These are phyloP conservation scores for Saitozyma sp. DNA, from an alignment of 768 basidiomycete genomes.

Conservation along the genomic window DNA sequence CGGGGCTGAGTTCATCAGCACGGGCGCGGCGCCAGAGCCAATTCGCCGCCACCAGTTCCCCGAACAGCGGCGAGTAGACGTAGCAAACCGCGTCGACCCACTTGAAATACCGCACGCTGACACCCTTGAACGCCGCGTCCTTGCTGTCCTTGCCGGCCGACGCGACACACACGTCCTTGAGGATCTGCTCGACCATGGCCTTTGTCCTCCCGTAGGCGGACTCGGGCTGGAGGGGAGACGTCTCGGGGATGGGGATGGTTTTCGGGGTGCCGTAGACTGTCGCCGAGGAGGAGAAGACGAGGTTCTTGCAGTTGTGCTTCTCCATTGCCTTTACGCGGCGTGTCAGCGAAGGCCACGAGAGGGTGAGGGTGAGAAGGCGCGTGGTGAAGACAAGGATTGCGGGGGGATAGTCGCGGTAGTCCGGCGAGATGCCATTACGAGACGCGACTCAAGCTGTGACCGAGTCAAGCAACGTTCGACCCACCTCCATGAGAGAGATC, in stretches of 20 bases:
- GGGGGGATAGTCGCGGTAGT: too few relatives aligned
- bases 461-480: conserved; percentile 14
- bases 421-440: too few relatives aligned
- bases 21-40: too few relatives aligned
- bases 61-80: too few relatives aligned
- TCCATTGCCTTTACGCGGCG: conserved; percentile 66
- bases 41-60: too few relatives aligned
- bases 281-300: conserved; percentile 97
- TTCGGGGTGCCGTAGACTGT: conserved; percentile 97
- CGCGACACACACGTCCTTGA: conserved; percentile 73
- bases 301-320: conserved; percentile 74
- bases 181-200: conserved; percentile 84
- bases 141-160: conserved; percentile 12
- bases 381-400: too few relatives aligned
- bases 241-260: conserved; percentile 88
- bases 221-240: conserved; percentile 79
- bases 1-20: conserved; percentile 63
- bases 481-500: conserved; percentile 66
- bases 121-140: conserved; percentile 54
- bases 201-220: conserved; percentile 97
- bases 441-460: too few relatives aligned
- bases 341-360: too few relatives aligned
- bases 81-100: conserved; percentile 48
- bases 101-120: conserved; percentile 96
- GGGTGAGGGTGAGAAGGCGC: too few relatives aligned